phyloP scores from a whole-genome alignment of 306 rosid species.

The Trichosanthes cucumerina region DNA sequence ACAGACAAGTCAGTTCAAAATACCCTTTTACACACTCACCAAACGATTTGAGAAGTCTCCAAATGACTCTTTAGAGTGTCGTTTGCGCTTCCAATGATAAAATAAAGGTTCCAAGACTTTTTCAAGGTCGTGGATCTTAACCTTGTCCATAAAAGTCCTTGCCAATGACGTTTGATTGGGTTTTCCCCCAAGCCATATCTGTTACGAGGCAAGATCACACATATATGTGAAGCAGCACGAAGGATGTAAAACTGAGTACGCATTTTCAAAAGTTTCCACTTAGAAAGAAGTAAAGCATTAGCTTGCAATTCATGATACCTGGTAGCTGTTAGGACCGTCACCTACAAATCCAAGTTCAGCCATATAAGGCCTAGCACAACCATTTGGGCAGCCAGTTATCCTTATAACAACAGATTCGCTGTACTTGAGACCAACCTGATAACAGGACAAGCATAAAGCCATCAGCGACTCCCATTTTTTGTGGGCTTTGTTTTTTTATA shows the following conservation, averaged over 20 bases:
- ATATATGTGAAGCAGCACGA: neutral
- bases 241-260: neutral
- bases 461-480: too few species aligned
- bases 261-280: neutral
- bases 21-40: slow-evolving; percentile 28
- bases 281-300: neutral
- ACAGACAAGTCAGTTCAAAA: neutral
- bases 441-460: slow-evolving; percentile 8
- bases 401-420: slow-evolving; percentile 80
- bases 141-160: slow-evolving; percentile 76
- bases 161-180: slow-evolving; percentile 74
- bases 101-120: slow-evolving; percentile 85
- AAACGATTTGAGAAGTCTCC: slow-evolving; percentile 66
- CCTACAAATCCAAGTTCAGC: slow-evolving; percentile 98
- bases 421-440: slow-evolving; percentile 87
- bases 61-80: slow-evolving; percentile 90
- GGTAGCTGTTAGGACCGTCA: slow-evolving; percentile 97
- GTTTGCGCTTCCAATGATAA: slow-evolving; percentile 77
- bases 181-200: slow-evolving; percentile 97
- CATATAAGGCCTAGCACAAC: slow-evolving; percentile 97
- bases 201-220: neutral
- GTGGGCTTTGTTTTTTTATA: too few species aligned
- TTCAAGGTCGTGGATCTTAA: slow-evolving; percentile 85
- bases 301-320: slow-evolving; percentile 42
- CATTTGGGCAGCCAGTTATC: slow-evolving; percentile 92